Conservation (phyloP, 441 rosid species). For the Oxalis stricta region DNA sequence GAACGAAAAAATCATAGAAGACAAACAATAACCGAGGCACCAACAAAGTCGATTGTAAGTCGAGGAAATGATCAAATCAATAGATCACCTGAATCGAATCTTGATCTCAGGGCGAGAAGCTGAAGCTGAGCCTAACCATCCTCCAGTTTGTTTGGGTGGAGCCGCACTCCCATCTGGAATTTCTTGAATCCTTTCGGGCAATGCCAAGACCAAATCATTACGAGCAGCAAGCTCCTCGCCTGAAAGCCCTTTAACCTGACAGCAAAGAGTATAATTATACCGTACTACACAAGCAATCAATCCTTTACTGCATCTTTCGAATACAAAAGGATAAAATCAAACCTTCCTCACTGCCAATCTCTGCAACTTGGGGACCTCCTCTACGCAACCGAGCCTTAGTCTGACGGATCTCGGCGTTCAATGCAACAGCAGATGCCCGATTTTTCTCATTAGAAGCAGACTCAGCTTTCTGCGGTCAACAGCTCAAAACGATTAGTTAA, state of each 20-base stretch:
- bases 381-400: constrained; percentile 39
- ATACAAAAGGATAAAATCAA: neutral
- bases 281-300: too few relatives aligned
- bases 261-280: constrained; percentile 4
- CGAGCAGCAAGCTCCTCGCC: constrained; percentile 36
- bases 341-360: constrained; percentile 50
- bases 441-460: constrained; percentile 30
- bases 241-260: constrained; percentile 48
- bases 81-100: constrained; percentile 43
- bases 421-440: constrained; percentile 42
- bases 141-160: constrained; percentile 23
- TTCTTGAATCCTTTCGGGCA: constrained; percentile 39
- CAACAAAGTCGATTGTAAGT: neutral
- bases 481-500: neutral
- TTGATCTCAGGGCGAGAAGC: constrained; percentile 31
- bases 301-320: too few relatives aligned
- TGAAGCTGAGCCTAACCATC: constrained; percentile 40
- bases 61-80: constrained; percentile 1
- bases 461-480: constrained; percentile 37
- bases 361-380: constrained; percentile 42
- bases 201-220: constrained; percentile 27
- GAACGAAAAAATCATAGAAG: neutral
- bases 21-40: neutral
- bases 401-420: constrained; percentile 56
- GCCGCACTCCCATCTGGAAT: constrained; percentile 32